Conservation (phyloP, 441 rosid species). For the Biscutella laevigata region DNA sequence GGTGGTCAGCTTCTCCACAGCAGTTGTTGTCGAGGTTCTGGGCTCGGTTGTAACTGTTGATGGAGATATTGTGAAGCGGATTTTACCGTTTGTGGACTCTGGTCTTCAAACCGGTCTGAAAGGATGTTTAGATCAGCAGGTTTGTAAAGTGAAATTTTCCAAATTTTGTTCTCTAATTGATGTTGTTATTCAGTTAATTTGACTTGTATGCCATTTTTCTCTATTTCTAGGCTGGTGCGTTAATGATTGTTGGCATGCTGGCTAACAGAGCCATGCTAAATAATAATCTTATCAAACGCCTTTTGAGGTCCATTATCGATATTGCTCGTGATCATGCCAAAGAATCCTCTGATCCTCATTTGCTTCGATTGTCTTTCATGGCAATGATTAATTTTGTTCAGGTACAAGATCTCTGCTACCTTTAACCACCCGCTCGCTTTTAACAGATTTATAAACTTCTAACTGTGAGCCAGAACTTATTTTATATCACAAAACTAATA, state of each 20-base stretch:
- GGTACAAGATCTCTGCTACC: slow-evolving; percentile 37
- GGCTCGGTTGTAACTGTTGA: slow-evolving; percentile 54
- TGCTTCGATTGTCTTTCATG: slow-evolving; percentile 65
- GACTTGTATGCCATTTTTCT: slow-evolving; percentile 6
- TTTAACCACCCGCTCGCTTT: no score
- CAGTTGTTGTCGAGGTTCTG: slow-evolving; percentile 69
- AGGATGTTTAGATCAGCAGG: slow-evolving; percentile 77
- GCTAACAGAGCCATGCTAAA: slow-evolving; percentile 63
- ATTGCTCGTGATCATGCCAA: slow-evolving; percentile 56
- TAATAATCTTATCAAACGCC: slow-evolving; percentile 66
- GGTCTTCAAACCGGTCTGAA: slow-evolving; percentile 60
- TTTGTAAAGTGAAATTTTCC: slow-evolving; percentile 19
- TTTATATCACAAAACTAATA: not conserved
- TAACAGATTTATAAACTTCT: no score
- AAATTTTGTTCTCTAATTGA: not conserved
- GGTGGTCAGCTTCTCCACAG: slow-evolving; percentile 67
- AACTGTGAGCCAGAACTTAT: not conserved
- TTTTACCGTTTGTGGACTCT: slow-evolving; percentile 71
- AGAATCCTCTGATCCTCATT: slow-evolving; percentile 57
- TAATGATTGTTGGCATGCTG: slow-evolving; percentile 77
- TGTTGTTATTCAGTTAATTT: not conserved
- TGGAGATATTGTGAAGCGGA: slow-evolving; percentile 64
- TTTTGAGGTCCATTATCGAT: slow-evolving; percentile 67
- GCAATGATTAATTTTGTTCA: slow-evolving; percentile 74
- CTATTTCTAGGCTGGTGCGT: slow-evolving; percentile 69